Evolutionary conservation across 176 grass and related monocot genomes (phyloP).

Genomic region (Melocanna baccifera): DNA sequence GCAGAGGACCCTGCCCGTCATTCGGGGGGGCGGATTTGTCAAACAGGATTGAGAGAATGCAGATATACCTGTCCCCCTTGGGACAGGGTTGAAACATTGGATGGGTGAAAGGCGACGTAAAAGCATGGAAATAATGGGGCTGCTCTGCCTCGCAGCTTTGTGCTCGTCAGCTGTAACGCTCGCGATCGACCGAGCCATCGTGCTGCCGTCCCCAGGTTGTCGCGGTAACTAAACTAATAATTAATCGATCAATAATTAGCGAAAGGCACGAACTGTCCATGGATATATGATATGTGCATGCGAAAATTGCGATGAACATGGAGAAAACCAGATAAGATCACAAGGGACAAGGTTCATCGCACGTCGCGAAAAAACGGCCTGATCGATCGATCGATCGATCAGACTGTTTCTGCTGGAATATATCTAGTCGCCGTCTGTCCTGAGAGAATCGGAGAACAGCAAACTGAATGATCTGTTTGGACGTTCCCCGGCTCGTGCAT

Average conservation of each 20-base stretch:
- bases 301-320: background rate
- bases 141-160: background rate
- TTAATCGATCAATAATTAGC: background rate
- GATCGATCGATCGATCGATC: background rate
- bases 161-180: slow-evolving; percentile 24
- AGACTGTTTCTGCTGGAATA: background rate
- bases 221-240: background rate
- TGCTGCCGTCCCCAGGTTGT: background rate
- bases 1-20: background rate
- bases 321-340: background rate
- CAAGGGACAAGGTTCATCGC: background rate
- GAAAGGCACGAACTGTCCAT: background rate
- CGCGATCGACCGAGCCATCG: background rate
- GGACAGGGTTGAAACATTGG: background rate
- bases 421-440: background rate
- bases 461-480: background rate
- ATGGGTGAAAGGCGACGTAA: background rate
- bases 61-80: slow-evolving; percentile 13
- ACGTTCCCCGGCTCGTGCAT: background rate
- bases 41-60: background rate
- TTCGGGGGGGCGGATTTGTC: background rate
- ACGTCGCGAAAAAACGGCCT: background rate
- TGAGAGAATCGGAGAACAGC: background rate
- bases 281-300: background rate
- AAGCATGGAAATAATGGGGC: slow-evolving; percentile 14